These are phyloP conservation scores for Scortechinia acanthostroma DNA, from an alignment of 2,329 filamentous ascomycete species.

Conservation along the genomic window DNA sequence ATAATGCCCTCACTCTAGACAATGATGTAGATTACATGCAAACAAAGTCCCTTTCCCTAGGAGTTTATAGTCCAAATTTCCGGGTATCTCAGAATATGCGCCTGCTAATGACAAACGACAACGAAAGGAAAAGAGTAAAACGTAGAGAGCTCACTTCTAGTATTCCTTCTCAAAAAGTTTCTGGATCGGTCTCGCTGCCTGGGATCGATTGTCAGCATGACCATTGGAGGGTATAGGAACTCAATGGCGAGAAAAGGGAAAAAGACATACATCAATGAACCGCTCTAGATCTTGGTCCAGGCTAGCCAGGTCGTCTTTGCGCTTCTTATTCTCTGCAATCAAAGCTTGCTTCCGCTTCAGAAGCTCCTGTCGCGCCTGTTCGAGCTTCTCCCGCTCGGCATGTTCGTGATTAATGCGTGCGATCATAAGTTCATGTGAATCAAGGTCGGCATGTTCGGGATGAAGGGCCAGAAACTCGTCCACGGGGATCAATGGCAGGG, in stretches of 20 bases:
- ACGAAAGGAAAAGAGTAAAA: no score
- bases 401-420: slow-evolving; percentile 60
- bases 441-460: slow-evolving; percentile 40
- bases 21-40: no score
- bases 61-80: no score
- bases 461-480: slow-evolving; percentile 50
- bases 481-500: slow-evolving; percentile 48
- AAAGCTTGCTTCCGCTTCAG: slow-evolving; percentile 54
- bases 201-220: slow-evolving; percentile 3
- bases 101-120: no score
- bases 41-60: no score
- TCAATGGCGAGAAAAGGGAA: no score
- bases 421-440: slow-evolving; percentile 54
- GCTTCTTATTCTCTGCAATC: slow-evolving; percentile 59
- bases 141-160: no score
- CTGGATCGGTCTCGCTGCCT: slow-evolving; percentile 50
- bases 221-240: slow-evolving; percentile 5
- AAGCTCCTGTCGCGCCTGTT: slow-evolving; percentile 34
- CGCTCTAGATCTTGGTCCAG: slow-evolving; percentile 59
- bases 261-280: slow-evolving; percentile 42
- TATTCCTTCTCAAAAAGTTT: slow-evolving; percentile 44
- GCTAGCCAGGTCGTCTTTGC: slow-evolving; percentile 59
- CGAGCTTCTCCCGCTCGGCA: slow-evolving; percentile 50
- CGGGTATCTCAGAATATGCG: no score
- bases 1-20: no score